Evolutionary conservation across 176 grass and related monocot genomes (phyloP), one percentile per base, ranked within the genome.

Genomic region (Aegilops longissima): DNA sequence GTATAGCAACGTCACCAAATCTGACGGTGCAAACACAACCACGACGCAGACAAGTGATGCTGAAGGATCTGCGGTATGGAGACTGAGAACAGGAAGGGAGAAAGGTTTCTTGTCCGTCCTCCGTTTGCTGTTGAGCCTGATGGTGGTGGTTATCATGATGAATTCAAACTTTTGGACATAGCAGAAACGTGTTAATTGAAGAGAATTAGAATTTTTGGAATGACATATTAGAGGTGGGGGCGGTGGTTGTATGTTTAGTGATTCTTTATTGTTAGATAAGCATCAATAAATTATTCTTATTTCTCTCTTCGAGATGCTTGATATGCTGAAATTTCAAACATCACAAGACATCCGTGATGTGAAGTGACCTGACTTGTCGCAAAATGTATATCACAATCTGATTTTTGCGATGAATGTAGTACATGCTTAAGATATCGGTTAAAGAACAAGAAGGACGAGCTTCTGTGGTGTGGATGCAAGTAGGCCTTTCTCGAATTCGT

Each of bases 161-260:
- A 89, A 78, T 85, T 87, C 88, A 3, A 89, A 94, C 77, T 94
- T 97, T 66, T 94, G 90, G 78, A 92, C 74, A 82, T 97, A 82
- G 88, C 59, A 82, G 16, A 34, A 31, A 27, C 20, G 70, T 84
- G 71, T 44, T 70, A 79, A 73, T 31, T 83, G 36, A 84, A 86
- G 54, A 38, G 86, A 56, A 54, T 12, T 67, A 38, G 8, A 89
- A 81, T 40, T 88, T 91, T 91, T 87, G 39, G 86, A 54, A 73
- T 25, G 61, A 35, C 18, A 66, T 39, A 21, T 45, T 90, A 90
- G 65, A 52, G 3, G 54, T 66, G 11, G 36, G 68, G 29, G 7
- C 42, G 13, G n/a, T 25, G 66, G 71, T 18, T 73, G 31, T 59
- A 72, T 88, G 77, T 33, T 81, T 82, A 88, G 82, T 59, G 23